phyloP scores from a whole-genome alignment of 495 filamentous ascomycete species.

The Aspergillus sclerotioniger region DNA sequence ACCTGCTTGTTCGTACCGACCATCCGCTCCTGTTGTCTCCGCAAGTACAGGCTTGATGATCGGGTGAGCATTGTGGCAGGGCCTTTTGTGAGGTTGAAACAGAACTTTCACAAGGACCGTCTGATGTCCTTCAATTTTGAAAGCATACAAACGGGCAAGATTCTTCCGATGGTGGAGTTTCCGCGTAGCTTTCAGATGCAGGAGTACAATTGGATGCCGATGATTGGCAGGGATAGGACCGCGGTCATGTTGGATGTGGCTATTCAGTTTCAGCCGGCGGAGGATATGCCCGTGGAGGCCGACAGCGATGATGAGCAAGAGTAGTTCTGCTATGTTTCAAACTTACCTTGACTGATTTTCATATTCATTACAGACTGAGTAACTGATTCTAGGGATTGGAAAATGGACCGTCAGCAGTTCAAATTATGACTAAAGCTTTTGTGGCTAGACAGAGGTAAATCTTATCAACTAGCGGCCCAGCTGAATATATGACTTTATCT shows the following conservation, averaged over 20 bases:
- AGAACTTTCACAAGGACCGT: constrained; percentile 3
- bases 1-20: not conserved
- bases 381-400: no score
- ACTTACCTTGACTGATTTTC: no score
- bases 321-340: no score
- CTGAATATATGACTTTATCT: no score
- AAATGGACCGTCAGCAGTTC: no score
- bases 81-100: constrained; percentile 6
- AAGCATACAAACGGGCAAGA: constrained; percentile 2
- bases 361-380: no score
- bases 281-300: constrained; percentile 8
- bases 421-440: no score
- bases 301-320: constrained; percentile 10
- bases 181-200: not conserved
- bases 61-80: constrained; percentile 5
- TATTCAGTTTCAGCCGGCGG: constrained; percentile 1
- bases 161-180: not conserved
- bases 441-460: no score
- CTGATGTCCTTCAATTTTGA: constrained; percentile 5
- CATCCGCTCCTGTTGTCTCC: constrained; percentile 2
- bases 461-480: no score
- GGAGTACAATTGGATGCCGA: not conserved
- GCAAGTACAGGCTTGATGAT: constrained; percentile 10
- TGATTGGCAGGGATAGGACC: not conserved
- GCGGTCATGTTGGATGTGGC: not conserved